A percentile compares a stretch with the other conserved stretches of the same genome.
Evolutionary conservation across 192 early-diverging fungal species (phyloP).

Genomic region (Rhizophagus clarus): DNA sequence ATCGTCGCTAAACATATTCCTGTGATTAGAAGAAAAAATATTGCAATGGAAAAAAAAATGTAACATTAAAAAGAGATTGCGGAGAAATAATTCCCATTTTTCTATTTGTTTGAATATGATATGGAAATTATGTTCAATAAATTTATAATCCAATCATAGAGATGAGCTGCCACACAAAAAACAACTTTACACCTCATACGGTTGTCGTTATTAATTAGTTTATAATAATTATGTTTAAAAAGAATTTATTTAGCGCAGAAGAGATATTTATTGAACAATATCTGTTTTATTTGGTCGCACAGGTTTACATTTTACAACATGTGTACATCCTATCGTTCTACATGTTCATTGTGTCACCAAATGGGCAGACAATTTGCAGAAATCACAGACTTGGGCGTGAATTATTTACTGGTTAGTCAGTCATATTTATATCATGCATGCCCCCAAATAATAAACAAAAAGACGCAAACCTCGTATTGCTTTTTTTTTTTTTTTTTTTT

Average conservation of each 20-base stretch:
- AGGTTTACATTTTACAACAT: not conserved
- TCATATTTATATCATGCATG: slow-evolving; percentile 19
- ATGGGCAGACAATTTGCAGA: slow-evolving; percentile 4
- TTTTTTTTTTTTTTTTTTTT: not conserved
- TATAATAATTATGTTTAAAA: not conserved
- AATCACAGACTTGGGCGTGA: slow-evolving; percentile 18
- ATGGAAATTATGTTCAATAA: too few relatives aligned
- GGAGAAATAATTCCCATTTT: too few relatives aligned
- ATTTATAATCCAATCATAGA: too few relatives aligned
- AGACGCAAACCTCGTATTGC: not conserved
- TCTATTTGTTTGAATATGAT: too few relatives aligned
- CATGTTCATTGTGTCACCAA: not conserved
- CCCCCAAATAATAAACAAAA: slow-evolving; percentile 12
- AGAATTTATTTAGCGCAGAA: not conserved
- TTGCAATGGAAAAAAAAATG: too few relatives aligned
- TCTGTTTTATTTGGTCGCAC: not conserved
- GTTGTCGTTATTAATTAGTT: too few relatives aligned
- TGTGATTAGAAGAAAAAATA: too few relatives aligned
- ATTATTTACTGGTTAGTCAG: slow-evolving; percentile 3
- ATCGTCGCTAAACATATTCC: too few relatives aligned
- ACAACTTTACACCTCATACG: too few relatives aligned
- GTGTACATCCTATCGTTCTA: not conserved
- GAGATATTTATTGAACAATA: not conserved
- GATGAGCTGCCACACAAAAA: too few relatives aligned
- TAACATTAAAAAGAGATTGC: too few relatives aligned